Conservation (phyloP, 176 grass and related monocot species). For the Oropetium thomaeum region DNA sequence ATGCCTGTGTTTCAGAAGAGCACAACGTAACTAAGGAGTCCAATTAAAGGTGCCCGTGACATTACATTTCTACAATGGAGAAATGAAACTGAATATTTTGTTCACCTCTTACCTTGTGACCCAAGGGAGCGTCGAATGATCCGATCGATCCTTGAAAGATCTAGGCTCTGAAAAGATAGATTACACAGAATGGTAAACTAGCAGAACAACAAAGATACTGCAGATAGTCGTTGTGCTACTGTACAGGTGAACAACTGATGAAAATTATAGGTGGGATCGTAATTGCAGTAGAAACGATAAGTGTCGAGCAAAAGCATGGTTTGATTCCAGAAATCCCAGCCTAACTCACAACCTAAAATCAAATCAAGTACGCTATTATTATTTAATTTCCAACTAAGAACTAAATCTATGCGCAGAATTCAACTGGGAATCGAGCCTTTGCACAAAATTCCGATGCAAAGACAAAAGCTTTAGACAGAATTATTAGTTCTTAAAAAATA, state of each 20-base stretch:
- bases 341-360: background rate
- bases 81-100: background rate
- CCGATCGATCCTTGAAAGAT: constrained; percentile 89
- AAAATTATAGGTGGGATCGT: background rate
- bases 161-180: constrained; percentile 62
- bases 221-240: background rate
- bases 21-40: background rate
- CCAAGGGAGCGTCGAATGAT: constrained; percentile 89
- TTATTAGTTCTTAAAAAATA: background rate
- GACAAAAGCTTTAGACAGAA: background rate
- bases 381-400: background rate
- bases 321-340: background rate
- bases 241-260: background rate
- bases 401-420: background rate
- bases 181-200: background rate
- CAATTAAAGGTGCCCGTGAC: background rate
- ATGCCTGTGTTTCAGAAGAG: constrained; percentile 41
- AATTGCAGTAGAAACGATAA: background rate
- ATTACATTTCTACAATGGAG: background rate
- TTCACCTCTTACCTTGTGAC: constrained; percentile 59
- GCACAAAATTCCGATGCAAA: background rate
- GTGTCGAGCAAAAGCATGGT: background rate
- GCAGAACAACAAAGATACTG: background rate
- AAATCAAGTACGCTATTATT: background rate
- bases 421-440: background rate